These are phyloP conservation scores for Mycena amicta DNA, from an alignment of 768 basidiomycete species.

Conservation along the genomic window DNA sequence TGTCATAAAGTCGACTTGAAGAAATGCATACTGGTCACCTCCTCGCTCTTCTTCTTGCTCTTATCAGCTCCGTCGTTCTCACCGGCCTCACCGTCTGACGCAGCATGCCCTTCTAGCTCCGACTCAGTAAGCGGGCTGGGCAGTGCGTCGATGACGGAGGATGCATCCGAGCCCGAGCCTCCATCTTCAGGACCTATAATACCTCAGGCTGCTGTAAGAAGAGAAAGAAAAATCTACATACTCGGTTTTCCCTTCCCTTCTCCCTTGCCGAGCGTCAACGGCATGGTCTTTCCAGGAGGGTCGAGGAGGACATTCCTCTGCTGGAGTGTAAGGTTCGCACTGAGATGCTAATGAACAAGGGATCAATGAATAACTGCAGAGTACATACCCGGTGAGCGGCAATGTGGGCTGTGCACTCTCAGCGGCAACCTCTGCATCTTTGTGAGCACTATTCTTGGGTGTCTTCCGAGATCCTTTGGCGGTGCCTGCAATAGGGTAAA, in stretches of 20 bases:
- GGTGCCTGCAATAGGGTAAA: background rate
- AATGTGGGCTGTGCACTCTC: background rate
- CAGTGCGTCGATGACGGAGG: too few species aligned
- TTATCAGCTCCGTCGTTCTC: background rate
- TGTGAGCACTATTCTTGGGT: background rate
- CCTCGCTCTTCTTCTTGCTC: background rate
- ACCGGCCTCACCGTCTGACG: too few species aligned
- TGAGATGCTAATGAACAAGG: background rate
- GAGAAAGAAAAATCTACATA: too few species aligned
- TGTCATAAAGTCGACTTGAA: background rate
- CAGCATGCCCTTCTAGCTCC: too few species aligned
- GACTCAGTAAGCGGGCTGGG: too few species aligned
- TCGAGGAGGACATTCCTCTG: background rate
- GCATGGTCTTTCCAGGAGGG: background rate
- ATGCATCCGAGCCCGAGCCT: too few species aligned
- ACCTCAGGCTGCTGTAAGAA: too few species aligned
- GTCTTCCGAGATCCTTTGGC: slow-evolving; percentile 8
- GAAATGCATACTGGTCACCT: background rate
- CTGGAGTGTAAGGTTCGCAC: background rate
- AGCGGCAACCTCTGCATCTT: background rate
- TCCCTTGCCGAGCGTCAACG: background rate
- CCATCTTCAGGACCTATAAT: too few species aligned
- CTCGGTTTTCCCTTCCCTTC: background rate
- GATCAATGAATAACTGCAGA: too few species aligned
- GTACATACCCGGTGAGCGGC: background rate